These are phyloP conservation scores for Tympanopsis confertula DNA, from an alignment of 2,329 filamentous ascomycete genomes.

Conservation along the genomic window DNA sequence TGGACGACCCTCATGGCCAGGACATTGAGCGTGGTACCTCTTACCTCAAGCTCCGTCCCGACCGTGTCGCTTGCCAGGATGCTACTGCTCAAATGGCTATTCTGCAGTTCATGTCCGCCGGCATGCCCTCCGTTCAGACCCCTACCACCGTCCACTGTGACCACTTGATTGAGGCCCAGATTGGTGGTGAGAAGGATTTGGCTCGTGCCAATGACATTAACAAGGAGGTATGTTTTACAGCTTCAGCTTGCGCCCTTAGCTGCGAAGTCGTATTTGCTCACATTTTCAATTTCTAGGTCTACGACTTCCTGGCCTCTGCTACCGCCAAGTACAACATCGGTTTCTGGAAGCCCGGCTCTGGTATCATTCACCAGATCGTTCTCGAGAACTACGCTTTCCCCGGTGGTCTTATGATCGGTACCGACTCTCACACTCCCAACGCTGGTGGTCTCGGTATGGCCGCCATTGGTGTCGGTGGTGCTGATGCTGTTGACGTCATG, in stretches of 20 bases:
- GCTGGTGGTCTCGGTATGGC: constrained; percentile 66
- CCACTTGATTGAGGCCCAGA: constrained; percentile 69
- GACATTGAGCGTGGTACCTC: constrained; percentile 66
- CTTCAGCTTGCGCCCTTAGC: too few species aligned
- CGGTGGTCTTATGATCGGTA: constrained; percentile 67
- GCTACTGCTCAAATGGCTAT: constrained; percentile 74
- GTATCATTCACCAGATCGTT: constrained; percentile 71
- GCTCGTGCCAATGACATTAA: constrained; percentile 62
- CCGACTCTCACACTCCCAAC: constrained; percentile 68
- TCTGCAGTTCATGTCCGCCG: constrained; percentile 71
- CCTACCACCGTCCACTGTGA: constrained; percentile 69
- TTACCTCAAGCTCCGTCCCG: constrained; percentile 65
- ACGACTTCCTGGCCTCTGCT: constrained; percentile 62
- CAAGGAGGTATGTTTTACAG: too few species aligned
- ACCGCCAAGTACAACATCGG: constrained; percentile 75
- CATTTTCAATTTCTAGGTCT: too few species aligned
- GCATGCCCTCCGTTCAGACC: constrained; percentile 64
- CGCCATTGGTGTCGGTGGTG: constrained; percentile 67
- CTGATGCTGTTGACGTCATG: constrained; percentile 71
- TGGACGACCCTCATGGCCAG: constrained; percentile 66
- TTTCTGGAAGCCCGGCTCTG: constrained; percentile 70
- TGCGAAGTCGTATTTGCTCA: too few species aligned
- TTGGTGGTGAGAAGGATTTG: constrained; percentile 65
- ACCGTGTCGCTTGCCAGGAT: constrained; percentile 72
- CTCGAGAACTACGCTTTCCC: constrained; percentile 74